phyloP scores from a whole-genome alignment of 345 rosid species.

The Lenwebbia sp. region DNA sequence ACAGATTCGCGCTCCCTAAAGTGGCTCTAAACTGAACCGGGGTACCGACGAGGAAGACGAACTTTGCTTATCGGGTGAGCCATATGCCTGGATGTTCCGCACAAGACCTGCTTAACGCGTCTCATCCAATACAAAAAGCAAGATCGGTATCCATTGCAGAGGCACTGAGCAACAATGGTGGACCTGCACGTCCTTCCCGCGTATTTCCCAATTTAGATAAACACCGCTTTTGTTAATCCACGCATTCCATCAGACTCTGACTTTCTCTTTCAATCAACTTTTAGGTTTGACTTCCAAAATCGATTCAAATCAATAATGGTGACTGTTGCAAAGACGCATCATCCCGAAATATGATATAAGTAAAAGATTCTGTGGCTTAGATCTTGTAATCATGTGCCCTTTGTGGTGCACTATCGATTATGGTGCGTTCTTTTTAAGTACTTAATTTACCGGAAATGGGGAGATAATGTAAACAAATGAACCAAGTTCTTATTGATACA shows the following conservation, averaged over 20 bases:
- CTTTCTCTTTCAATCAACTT: not conserved
- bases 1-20: not conserved
- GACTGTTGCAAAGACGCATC: not conserved
- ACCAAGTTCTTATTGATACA: not conserved
- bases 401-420: not conserved
- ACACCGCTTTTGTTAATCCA: not conserved
- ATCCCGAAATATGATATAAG: not conserved
- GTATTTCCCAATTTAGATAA: not conserved
- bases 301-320: not conserved
- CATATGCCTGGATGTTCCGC: not conserved
- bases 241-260: not conserved
- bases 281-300: not conserved
- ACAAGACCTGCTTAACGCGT: not conserved
- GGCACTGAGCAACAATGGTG: not conserved
- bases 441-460: not conserved
- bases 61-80: not conserved
- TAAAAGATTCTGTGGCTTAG: not conserved
- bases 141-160: not conserved
- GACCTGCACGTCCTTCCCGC: not conserved
- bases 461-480: not conserved
- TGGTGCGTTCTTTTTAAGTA: not conserved
- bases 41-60: not conserved
- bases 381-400: not conserved
- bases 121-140: not conserved
- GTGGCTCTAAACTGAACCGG: not conserved